Conservation (phyloP, 495 filamentous ascomycete genomes). For the Poronia punctata region DNA sequence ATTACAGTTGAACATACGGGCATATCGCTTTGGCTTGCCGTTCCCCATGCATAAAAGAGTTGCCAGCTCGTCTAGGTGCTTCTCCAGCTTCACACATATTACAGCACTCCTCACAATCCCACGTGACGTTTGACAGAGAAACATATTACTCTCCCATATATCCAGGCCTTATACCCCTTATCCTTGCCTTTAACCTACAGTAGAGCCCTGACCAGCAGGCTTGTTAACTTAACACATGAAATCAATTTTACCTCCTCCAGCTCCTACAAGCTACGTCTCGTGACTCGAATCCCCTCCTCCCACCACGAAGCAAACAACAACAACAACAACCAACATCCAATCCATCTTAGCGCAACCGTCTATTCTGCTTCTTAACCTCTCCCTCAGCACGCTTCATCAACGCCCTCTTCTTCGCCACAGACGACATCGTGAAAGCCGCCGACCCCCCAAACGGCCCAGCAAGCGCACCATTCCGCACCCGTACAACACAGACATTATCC, state of each 20-base stretch:
- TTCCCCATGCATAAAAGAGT: too few species aligned
- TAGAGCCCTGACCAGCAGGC: conserved; percentile 7
- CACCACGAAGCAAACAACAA: too few species aligned
- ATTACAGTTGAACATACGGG: too few species aligned
- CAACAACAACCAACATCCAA: not conserved
- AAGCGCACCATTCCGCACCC: conserved; percentile 47
- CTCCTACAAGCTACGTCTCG: too few species aligned
- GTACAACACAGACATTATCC: conserved; percentile 50
- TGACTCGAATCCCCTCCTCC: too few species aligned
- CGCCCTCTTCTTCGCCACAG: conserved; percentile 40
- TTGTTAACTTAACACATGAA: not conserved
- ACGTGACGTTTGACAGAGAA: not conserved
- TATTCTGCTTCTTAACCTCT: conserved; percentile 15
- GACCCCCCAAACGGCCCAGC: conserved; percentile 58
- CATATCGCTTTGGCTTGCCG: too few species aligned
- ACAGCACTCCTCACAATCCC: too few species aligned
- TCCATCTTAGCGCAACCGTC: conserved; percentile 8
- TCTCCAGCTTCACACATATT: too few species aligned
- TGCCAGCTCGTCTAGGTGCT: too few species aligned
- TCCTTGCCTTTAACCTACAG: too few species aligned
- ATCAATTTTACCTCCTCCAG: too few species aligned
- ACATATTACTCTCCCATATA: not conserved
- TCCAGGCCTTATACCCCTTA: too few species aligned
- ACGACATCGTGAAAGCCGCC: conserved; percentile 43
- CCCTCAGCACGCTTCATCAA: conserved; percentile 33